A percentile compares a stretch with the other conserved stretches of the same genome.
Conservation (phyloP, 2,329 filamentous ascomycete species). For the Polytolypa hystricis region DNA sequence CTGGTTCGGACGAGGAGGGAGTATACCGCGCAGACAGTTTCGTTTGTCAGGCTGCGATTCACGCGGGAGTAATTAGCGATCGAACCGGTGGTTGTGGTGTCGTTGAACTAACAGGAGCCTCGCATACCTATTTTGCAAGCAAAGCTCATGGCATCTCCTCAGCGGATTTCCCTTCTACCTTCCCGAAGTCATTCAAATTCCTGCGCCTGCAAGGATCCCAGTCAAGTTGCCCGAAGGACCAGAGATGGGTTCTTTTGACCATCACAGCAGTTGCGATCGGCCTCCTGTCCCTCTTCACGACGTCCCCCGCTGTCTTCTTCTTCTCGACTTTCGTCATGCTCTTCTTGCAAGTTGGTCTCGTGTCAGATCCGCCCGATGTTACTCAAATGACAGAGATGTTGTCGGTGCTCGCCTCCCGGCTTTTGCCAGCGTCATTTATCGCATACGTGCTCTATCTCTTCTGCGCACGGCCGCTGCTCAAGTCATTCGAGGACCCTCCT, state of each 20-base stretch:
- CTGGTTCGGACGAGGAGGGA: conserved; percentile 30
- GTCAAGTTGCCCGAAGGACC: conserved; percentile 59
- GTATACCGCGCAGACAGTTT: conserved; percentile 84
- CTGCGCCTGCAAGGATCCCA: conserved; percentile 42
- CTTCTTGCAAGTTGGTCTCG: conserved; percentile 83
- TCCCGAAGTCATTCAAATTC: conserved; percentile 79
- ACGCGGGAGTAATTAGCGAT: conserved; percentile 66
- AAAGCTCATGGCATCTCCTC: conserved; percentile 65
- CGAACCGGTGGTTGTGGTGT: conserved; percentile 70
- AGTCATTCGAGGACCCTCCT: conserved; percentile 53
- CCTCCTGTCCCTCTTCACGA: conserved; percentile 69
- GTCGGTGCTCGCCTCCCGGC: conserved; percentile 66
- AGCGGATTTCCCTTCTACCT: conserved; percentile 72
- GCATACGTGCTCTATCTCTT: conserved; percentile 80
- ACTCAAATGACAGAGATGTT: conserved; percentile 58
- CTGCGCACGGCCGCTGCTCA: conserved; percentile 62
- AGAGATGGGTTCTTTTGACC: conserved; percentile 72
- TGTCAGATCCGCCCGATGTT: conserved; percentile 70
- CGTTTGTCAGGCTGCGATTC: conserved; percentile 74
- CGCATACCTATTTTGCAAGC: conserved; percentile 51
- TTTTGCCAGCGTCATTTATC: conserved; percentile 77
- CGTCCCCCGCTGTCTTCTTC: conserved; percentile 71
- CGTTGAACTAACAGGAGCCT: conserved; percentile 59
- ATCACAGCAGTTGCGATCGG: conserved; percentile 71
- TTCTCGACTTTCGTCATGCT: conserved; percentile 69